These are phyloP conservation scores for Lagenaria siceraria DNA, from an alignment of 306 rosid genomes.

Conservation along the genomic window DNA sequence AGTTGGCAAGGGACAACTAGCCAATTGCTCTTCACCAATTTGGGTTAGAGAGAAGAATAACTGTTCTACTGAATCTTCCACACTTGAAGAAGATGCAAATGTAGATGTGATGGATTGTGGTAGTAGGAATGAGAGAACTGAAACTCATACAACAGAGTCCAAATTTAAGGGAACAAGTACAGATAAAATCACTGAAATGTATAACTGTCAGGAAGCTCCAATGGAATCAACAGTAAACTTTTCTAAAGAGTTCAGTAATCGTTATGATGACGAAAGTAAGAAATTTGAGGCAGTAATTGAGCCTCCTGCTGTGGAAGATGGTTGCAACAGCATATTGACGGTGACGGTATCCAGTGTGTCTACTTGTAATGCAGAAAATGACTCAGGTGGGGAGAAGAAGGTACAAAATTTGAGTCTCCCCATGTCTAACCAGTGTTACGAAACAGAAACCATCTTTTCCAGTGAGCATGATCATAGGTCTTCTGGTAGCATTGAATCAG, in stretches of 20 bases:
- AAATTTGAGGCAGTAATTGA: background rate
- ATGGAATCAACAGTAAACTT: background rate
- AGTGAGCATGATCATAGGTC: slow-evolving; percentile 21
- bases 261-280: background rate
- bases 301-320: background rate
- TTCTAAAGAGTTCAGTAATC: background rate
- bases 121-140: slow-evolving; percentile 10
- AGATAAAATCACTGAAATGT: background rate
- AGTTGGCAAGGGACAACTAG: slow-evolving; percentile 13
- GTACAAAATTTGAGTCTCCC: slow-evolving; percentile 3
- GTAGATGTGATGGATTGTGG: slow-evolving; percentile 7
- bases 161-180: background rate
- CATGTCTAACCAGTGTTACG: slow-evolving; percentile 11
- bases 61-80: slow-evolving; percentile 16
- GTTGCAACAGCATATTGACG: background rate
- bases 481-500: slow-evolving; percentile 14
- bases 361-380: background rate
- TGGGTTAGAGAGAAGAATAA: slow-evolving; percentile 8
- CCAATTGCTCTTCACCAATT: slow-evolving; percentile 7
- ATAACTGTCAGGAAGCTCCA: background rate
- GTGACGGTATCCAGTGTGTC: background rate
- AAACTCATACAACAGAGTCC: background rate
- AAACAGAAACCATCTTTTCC: slow-evolving; percentile 9
- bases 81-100: slow-evolving; percentile 16
- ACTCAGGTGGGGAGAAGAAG: background rate